Conservation (phyloP, 78 protist genomes). For the Andalucia godoyi region DNA sequence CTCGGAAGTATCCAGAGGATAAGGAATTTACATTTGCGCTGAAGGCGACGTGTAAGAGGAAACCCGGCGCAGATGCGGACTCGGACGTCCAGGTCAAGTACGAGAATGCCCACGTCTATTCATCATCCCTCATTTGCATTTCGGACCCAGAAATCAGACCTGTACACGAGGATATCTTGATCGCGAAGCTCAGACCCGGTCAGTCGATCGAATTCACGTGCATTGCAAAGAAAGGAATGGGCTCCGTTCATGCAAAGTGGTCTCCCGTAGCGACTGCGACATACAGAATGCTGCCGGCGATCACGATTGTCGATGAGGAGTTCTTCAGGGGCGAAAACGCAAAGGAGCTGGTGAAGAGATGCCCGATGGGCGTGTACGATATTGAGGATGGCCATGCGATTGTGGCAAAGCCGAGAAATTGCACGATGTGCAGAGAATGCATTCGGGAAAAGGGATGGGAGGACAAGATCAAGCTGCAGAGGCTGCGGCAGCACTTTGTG, state of each 20-base stretch:
- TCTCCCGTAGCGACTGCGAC: constrained; percentile 49
- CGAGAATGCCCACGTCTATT: constrained; percentile 28
- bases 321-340: constrained; percentile 64
- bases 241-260: constrained; percentile 86
- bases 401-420: constrained; percentile 34
- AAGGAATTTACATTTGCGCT: no score
- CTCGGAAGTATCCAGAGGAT: no score
- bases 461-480: constrained; percentile 24
- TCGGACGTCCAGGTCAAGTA: constrained; percentile 13
- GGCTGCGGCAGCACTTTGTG: background rate
- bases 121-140: background rate
- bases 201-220: constrained; percentile 46
- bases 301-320: no score
- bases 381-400: constrained; percentile 46
- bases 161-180: constrained; percentile 31
- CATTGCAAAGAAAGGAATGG: constrained; percentile 51
- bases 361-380: constrained; percentile 77
- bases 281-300: constrained; percentile 61
- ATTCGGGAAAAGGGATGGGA: constrained; percentile 20
- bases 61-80: background rate
- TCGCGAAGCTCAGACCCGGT: constrained; percentile 43
- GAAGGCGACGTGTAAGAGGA: no score
- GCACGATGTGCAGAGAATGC: constrained; percentile 84
- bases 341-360: constrained; percentile 15
- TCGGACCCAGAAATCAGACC: background rate